Conservation (phyloP, 176 grass and related monocot species). For the sorghum (Sorghum bicolor) region Sorghum_bicolor_NCBIv3 NC_012872.2:3672501-3673000, state of each 20-base stretch:
- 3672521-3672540: neutral
- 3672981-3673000: neutral
- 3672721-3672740: constrained; percentile 59
- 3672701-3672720: constrained; percentile 40
- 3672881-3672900: neutral
- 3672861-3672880: constrained; percentile 31
- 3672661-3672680: constrained; percentile 27
- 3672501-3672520: neutral
- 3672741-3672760: constrained; percentile 51
- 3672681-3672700: constrained; percentile 59
- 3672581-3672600: constrained; percentile 63
- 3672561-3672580: constrained; percentile 43
- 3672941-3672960: neutral
- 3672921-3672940: neutral
- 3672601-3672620: constrained; percentile 59
- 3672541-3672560: neutral
- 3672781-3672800: constrained; percentile 45
- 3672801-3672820: constrained; percentile 62
- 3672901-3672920: neutral
- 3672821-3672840: constrained; percentile 37
- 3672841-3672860: neutral
- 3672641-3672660: constrained; percentile 54
- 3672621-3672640: constrained; percentile 41
- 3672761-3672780: constrained; percentile 49
- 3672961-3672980: neutral